Evolutionary conservation across 2,329 filamentous ascomycete species (phyloP), one percentile per base, ranked within the genome.

Genomic region (Colletotrichum sp.): DNA sequence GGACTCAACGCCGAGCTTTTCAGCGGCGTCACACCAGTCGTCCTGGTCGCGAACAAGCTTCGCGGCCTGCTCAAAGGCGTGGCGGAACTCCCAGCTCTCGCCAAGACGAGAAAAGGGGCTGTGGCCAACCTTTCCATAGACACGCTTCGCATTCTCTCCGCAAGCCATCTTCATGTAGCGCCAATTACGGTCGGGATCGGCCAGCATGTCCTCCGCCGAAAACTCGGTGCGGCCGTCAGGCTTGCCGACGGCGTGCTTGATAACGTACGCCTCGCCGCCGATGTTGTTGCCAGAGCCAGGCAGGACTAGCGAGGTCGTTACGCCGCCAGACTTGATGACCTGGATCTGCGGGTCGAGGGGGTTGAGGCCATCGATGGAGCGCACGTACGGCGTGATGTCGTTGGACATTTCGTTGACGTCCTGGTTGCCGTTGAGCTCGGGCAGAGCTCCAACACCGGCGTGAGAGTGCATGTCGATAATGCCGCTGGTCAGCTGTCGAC

Each of bases 131-230:
- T 86, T 86, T 12, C 92, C 92, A 76, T 94, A 93, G 1, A 91
- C 85, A 1, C 88, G 85, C 84, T 94, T 94, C 3, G 93, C 86
- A 79, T 95, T 95, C 83, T 95, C 93, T 44, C 93, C 93, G 78
- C 93, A 95, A 0, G 93, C 93, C 93, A 95, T 95, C 85, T 95
- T 95, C 88, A 95, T 93, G 82, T 93, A 95, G 24, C 93, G 88
- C 90, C 92, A 93, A 76, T 86, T 90, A 26, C 88, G 87, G 57
- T 93, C 92, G 1, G 92, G 92, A 68, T 94, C 92, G 2, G 93
- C 93, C 12, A 94, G 86, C 86, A 94, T 88, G 78, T 93, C 90
- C 28, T 87, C 84, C 4, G 90, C 91, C 69, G 92, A 93, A 59
- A 93, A 89, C 81, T 94, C 93, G 18, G 88, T 85, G 26, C 93